Conservation (phyloP, 164 flowering plant species). For the Piper betle region DNA sequence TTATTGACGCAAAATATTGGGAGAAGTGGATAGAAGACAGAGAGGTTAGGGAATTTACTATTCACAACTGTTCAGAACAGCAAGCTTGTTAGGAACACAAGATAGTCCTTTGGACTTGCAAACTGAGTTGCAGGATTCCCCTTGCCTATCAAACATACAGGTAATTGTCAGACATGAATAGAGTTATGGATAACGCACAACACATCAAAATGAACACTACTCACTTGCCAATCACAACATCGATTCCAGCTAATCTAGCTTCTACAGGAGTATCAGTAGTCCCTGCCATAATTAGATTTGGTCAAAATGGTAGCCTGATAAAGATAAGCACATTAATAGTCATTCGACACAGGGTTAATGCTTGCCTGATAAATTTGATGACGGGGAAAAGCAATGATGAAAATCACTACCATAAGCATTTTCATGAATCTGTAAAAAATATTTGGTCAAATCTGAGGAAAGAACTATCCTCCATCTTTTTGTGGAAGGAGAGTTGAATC, state of each 20-base stretch:
- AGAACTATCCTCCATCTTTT: background rate
- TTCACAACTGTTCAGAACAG: constrained; percentile 75
- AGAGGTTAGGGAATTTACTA: constrained; percentile 35
- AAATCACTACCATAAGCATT: constrained; percentile 87
- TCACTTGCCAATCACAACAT: constrained; percentile 66
- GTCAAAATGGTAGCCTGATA: background rate
- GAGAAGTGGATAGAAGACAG: background rate
- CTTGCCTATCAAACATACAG: constrained; percentile 39
- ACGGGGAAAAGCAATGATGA: constrained; percentile 86
- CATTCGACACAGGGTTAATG: background rate
- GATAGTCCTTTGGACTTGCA: constrained; percentile 77
- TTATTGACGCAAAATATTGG: background rate
- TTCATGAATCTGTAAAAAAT: constrained; percentile 71
- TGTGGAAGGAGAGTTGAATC: background rate
- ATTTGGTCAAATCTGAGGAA: background rate
- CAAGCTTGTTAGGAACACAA: constrained; percentile 75
- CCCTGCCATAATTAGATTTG: constrained; percentile 23
- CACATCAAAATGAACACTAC: background rate
- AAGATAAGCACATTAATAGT: too few relatives aligned
- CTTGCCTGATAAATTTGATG: constrained; percentile 66
- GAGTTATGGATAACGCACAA: background rate
- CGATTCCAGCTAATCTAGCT: constrained; percentile 57
- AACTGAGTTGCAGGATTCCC: constrained; percentile 75
- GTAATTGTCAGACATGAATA: background rate
- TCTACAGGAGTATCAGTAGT: constrained; percentile 27